A percentile compares a stretch with the other conserved stretches of the same genome.
Evolutionary conservation across 805 yeast genomes (phyloP).

Genomic region (Candida piceae): DNA sequence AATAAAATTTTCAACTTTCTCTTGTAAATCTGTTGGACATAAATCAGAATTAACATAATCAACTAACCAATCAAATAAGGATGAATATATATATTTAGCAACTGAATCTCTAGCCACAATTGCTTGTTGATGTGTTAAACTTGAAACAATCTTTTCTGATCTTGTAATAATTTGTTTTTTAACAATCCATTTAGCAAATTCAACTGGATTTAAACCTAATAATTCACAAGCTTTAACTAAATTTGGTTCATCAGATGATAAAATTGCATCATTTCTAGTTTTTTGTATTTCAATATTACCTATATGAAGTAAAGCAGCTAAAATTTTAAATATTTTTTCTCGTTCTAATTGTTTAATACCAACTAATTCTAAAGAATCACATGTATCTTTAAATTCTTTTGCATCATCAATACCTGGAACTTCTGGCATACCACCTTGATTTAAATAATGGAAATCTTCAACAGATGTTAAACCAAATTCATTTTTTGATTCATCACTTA

Average conservation of each 20-base stretch:
- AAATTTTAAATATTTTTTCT: conserved; percentile 62
- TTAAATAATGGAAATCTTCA: conserved; percentile 71
- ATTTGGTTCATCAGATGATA: conserved; percentile 83
- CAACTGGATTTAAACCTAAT: conserved; percentile 68
- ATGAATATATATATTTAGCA: conserved; percentile 87
- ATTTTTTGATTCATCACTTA: conserved; percentile 48
- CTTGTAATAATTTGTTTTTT: conserved; percentile 92
- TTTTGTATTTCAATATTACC: conserved; percentile 89
- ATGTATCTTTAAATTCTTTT: conserved; percentile 69
- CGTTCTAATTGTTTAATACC: conserved; percentile 64
- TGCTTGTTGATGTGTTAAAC: conserved; percentile 78
- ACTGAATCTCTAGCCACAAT: conserved; percentile 94
- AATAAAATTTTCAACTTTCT: conserved; percentile 64
- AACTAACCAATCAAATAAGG: conserved; percentile 94
- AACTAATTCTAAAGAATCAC: conserved; percentile 70
- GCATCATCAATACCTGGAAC: conserved; percentile 81
- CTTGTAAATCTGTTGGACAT: conserved; percentile 65
- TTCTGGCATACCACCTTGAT: conserved; percentile 74
- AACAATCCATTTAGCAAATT: conserved; percentile 84
- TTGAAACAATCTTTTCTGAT: conserved; percentile 84
- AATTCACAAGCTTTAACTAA: conserved; percentile 77
- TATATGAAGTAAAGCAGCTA: conserved; percentile 85
- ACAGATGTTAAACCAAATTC: conserved; percentile 58
- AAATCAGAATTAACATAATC: conserved; percentile 75
- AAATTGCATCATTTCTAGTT: conserved; percentile 75